Percentiles rank a stretch among this genome's conserved stretches.
Conservation (phyloP, 2,329 filamentous ascomycete genomes). For the Stagonosporopsis tanaceti region DNA sequence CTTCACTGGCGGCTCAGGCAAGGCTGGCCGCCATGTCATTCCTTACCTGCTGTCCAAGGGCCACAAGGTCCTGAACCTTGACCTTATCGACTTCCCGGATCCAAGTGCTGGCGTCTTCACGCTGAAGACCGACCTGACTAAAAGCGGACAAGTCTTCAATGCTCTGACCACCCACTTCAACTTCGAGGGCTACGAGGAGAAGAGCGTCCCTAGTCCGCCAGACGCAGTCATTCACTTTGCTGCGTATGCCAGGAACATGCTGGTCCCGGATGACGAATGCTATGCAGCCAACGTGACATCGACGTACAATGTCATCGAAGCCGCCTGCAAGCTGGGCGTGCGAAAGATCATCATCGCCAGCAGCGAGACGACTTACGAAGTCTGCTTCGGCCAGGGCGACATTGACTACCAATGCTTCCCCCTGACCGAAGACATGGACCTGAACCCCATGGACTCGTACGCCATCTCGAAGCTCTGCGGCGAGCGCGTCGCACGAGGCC, state of each 20-base stretch:
- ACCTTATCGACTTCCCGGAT: constrained; percentile 58
- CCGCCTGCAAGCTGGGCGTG: constrained; percentile 67
- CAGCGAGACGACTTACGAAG: constrained; percentile 68
- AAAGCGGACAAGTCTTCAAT: constrained; percentile 64
- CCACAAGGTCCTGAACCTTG: constrained; percentile 64
- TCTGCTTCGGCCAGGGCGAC: constrained; percentile 68
- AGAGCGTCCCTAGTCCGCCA: constrained; percentile 55
- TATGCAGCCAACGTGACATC: constrained; percentile 64
- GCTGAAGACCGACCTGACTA: constrained; percentile 63
- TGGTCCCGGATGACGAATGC: constrained; percentile 68
- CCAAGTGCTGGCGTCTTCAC: constrained; percentile 59
- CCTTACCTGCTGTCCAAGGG: constrained; percentile 60
- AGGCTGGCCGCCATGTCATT: constrained; percentile 64
- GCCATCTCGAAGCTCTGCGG: constrained; percentile 67
- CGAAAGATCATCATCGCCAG: constrained; percentile 69
- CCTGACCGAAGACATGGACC: constrained; percentile 65
- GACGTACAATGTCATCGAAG: constrained; percentile 70
- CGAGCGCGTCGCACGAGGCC: constrained; percentile 65
- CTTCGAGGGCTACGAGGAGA: constrained; percentile 59
- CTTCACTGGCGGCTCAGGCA: constrained; percentile 59
- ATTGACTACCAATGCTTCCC: constrained; percentile 66
- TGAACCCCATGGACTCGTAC: constrained; percentile 69
- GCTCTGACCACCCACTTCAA: constrained; percentile 64
- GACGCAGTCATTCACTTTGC: constrained; percentile 71
- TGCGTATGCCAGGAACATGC: constrained; percentile 65